Percentiles rank a stretch among this genome's conserved stretches.
These are phyloP conservation scores for Gillenia trifoliata DNA, from an alignment of 306 rosid genomes.

Conservation along the genomic window DNA sequence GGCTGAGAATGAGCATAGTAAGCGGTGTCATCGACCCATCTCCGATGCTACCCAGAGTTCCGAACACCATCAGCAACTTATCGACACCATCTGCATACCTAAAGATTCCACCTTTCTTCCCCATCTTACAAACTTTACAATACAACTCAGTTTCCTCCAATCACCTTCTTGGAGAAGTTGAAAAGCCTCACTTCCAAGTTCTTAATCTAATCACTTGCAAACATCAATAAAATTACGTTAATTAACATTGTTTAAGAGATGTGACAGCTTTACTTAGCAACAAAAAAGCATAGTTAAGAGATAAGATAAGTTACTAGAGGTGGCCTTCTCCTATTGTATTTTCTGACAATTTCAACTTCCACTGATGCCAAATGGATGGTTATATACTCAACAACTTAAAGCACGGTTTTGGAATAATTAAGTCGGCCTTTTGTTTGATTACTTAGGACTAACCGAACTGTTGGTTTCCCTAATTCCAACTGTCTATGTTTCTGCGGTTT, in stretches of 20 bases:
- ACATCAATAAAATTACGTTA: background rate
- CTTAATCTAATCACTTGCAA: background rate
- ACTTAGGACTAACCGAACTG: background rate
- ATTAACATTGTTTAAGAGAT: background rate
- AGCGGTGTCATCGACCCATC: constrained; percentile 70
- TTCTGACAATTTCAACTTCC: background rate
- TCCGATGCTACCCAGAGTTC: constrained; percentile 72
- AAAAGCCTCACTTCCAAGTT: background rate
- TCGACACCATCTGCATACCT: constrained; percentile 62
- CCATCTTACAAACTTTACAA: constrained; percentile 28
- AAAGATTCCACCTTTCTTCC: constrained; percentile 38
- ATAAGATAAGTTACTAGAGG: background rate
- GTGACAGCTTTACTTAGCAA: background rate
- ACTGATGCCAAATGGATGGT: background rate
- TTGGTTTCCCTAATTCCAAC: constrained; percentile 6
- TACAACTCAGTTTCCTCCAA: background rate
- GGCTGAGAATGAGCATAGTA: constrained; percentile 68
- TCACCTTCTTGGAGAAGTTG: background rate
- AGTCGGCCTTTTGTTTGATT: constrained; percentile 13
- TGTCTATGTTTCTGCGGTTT: background rate
- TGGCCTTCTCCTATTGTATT: background rate
- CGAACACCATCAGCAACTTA: constrained; percentile 52
- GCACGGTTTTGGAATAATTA: background rate
- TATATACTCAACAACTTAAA: background rate
- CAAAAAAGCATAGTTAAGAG: background rate